These are phyloP conservation scores for Saccharomyces pastorianus DNA, from an alignment of 1,139 yeast genomes.

Conservation along the genomic window DNA sequence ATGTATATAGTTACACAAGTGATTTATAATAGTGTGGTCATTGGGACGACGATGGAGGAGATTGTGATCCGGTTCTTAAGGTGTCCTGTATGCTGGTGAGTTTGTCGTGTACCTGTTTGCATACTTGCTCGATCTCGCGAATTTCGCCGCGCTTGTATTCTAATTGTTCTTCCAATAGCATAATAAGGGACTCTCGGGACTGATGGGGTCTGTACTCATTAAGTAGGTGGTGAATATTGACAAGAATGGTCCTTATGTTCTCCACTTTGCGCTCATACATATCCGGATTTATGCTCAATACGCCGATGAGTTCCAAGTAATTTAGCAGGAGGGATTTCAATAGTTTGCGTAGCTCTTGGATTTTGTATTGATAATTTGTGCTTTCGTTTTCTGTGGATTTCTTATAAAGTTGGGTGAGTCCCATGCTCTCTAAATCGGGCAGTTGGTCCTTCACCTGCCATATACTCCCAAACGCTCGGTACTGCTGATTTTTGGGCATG, in stretches of 20 bases:
- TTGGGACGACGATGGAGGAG: neutral
- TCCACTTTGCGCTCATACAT: slow-evolving; percentile 60
- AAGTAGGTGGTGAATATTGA: slow-evolving; percentile 74
- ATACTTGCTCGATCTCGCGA: slow-evolving; percentile 40
- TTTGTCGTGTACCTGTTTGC: slow-evolving; percentile 39
- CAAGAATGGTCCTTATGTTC: slow-evolving; percentile 61
- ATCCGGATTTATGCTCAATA: slow-evolving; percentile 62
- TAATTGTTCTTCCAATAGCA: slow-evolving; percentile 59
- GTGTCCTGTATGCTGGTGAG: slow-evolving; percentile 29
- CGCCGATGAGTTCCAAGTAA: slow-evolving; percentile 66
- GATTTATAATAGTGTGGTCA: neutral
- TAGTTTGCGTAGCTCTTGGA: slow-evolving; percentile 59
- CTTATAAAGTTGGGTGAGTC: slow-evolving; percentile 57
- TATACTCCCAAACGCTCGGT: slow-evolving; percentile 71
- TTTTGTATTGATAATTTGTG: slow-evolving; percentile 43
- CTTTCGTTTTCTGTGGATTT: slow-evolving; percentile 15
- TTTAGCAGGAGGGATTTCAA: slow-evolving; percentile 61
- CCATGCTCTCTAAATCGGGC: slow-evolving; percentile 58
- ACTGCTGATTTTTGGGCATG: slow-evolving; percentile 51
- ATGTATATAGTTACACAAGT: neutral
- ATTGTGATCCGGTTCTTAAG: neutral
- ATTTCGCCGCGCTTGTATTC: slow-evolving; percentile 48
- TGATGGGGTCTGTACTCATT: slow-evolving; percentile 88
- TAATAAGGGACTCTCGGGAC: slow-evolving; percentile 69
- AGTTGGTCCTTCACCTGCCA: slow-evolving; percentile 69